Conservation (phyloP, 1,284 basidiomycete genomes). For the Rugiboletus extremiorientalis region DNA sequence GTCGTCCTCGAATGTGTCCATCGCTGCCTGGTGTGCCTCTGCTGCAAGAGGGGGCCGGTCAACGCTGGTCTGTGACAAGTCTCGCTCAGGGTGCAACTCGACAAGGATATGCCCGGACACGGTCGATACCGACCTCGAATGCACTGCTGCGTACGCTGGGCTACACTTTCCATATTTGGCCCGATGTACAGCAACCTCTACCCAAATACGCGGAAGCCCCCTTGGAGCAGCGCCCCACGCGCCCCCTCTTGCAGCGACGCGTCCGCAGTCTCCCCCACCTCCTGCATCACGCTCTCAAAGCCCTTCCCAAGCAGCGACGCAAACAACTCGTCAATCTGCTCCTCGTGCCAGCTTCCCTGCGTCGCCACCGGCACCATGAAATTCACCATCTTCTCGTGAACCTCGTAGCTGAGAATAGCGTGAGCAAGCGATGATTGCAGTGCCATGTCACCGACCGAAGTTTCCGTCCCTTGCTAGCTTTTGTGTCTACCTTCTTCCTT, state of each 20-base stretch:
- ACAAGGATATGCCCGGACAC: neutral
- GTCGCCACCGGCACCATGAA: constrained; percentile 89
- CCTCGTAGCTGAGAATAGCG: constrained; percentile 65
- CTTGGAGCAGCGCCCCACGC: constrained; percentile 32
- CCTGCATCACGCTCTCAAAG: constrained; percentile 41
- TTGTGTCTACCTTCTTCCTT: constrained; percentile 86
- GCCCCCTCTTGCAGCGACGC: constrained; percentile 29
- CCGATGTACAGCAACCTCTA: constrained; percentile 30
- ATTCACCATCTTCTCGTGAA: constrained; percentile 91
- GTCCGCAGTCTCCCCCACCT: constrained; percentile 23
- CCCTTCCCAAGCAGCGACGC: constrained; percentile 78
- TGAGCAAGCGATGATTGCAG: constrained; percentile 4
- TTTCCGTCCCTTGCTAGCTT: constrained; percentile 91
- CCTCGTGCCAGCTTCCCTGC: constrained; percentile 79
- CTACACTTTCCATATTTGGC: constrained; percentile 30
- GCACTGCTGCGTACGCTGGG: constrained; percentile 9
- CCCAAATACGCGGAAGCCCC: constrained; percentile 59
- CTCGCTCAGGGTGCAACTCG: neutral
- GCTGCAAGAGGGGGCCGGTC: neutral
- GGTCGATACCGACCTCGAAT: neutral
- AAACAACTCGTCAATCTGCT: constrained; percentile 92
- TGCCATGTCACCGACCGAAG: constrained; percentile 53
- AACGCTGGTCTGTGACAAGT: no score
- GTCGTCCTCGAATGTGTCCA: constrained; percentile 76
- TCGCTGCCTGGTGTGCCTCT: constrained; percentile 23